phyloP scores from a whole-genome alignment of 805 yeast genomes.

The Wickerhamiella galacta region DNA sequence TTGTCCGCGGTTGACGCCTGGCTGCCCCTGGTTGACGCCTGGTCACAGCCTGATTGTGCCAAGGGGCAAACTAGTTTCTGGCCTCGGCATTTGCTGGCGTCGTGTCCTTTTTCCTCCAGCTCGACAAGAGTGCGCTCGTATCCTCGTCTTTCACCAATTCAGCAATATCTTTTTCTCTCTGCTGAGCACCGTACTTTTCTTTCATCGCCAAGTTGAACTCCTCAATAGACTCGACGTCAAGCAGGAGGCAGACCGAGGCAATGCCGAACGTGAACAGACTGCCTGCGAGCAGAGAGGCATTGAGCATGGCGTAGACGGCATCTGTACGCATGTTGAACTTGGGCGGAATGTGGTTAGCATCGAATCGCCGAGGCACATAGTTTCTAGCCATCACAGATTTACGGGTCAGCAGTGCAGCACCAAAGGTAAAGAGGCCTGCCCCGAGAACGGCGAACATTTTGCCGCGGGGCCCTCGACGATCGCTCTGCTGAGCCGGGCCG shows the following conservation, averaged over 20 bases:
- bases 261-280: slow-evolving; percentile 55
- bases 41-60: too few species aligned
- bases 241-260: slow-evolving; percentile 65
- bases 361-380: slow-evolving; percentile 59
- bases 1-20: too few species aligned
- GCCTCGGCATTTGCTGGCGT: too few species aligned
- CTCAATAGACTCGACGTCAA: slow-evolving; percentile 47
- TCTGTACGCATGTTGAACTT: slow-evolving; percentile 64
- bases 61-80: too few species aligned
- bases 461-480: slow-evolving; percentile 37
- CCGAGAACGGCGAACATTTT: slow-evolving; percentile 62
- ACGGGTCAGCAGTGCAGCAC: slow-evolving; percentile 58
- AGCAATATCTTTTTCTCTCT: slow-evolving; percentile 11
- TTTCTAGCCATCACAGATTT: slow-evolving; percentile 58
- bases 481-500: too few species aligned
- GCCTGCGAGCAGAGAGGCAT: slow-evolving; percentile 61
- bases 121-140: too few species aligned
- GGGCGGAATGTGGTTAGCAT: slow-evolving; percentile 77
- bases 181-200: slow-evolving; percentile 35
- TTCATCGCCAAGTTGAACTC: slow-evolving; percentile 64
- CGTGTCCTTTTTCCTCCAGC: too few species aligned
- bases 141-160: slow-evolving; percentile 8
- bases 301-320: slow-evolving; percentile 70
- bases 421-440: slow-evolving; percentile 53
- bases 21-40: too few species aligned